Conservation (phyloP, 1,284 basidiomycete species). For the Puccinia triticina region DNA sequence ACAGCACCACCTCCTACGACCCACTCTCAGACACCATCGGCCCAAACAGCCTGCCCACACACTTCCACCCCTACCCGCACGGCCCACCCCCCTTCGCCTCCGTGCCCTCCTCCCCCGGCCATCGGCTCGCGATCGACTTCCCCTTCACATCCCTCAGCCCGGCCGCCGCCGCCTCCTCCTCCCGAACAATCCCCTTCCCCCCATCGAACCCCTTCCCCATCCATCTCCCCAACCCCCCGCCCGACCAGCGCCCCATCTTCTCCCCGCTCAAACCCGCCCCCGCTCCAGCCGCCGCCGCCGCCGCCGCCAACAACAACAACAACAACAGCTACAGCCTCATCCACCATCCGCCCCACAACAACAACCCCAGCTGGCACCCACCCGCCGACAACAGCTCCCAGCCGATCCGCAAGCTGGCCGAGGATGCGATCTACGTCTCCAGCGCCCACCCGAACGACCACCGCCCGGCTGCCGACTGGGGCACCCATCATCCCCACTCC, state of each 20-base stretch:
- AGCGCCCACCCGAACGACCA: neutral
- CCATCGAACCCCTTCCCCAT: neutral
- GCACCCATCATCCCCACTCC: neutral
- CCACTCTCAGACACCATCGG: neutral
- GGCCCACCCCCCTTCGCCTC: slow-evolving; percentile 20
- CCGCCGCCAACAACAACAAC: neutral
- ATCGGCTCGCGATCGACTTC: neutral
- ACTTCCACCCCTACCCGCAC: neutral
- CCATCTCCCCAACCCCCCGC: neutral
- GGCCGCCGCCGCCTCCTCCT: neutral
- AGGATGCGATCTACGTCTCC: slow-evolving; percentile 34
- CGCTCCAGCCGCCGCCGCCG: neutral
- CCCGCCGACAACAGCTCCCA: neutral
- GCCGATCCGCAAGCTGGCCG: neutral
- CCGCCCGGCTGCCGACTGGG: neutral
- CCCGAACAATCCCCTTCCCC: neutral
- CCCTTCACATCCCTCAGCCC: slow-evolving; percentile 1
- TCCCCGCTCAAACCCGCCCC: neutral
- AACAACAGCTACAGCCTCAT: too few species aligned
- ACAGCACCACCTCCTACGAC: too few species aligned
- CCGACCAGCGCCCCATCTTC: neutral
- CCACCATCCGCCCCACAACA: neutral
- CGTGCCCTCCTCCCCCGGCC: slow-evolving; percentile 35
- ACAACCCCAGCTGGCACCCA: neutral
- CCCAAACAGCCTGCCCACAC: slow-evolving; percentile 23